Percentiles rank a stretch among this genome's conserved stretches.
Conservation (phyloP, 1,284 basidiomycete genomes). For the Cryptococcus amylolentus region DNA sequence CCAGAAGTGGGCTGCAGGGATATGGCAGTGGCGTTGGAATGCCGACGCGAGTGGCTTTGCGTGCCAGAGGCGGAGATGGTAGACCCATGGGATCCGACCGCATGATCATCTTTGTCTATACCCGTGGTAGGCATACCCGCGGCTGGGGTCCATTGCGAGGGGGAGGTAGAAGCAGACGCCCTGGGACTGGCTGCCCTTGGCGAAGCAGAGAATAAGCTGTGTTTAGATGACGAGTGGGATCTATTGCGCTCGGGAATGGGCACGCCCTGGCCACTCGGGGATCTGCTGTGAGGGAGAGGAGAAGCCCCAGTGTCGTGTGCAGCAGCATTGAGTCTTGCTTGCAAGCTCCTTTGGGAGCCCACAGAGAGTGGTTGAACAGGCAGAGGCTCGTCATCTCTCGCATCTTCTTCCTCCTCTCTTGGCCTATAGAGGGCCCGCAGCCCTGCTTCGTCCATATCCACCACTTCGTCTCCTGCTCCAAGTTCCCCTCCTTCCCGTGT, state of each 20-base stretch:
- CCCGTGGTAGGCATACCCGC: constrained; percentile 21
- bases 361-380: not conserved
- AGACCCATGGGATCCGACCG: not conserved
- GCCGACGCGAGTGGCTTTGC: constrained; percentile 1
- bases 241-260: constrained; percentile 4
- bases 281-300: not conserved
- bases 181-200: no score
- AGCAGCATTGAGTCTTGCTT: constrained; percentile 40
- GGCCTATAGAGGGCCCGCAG: constrained; percentile 33
- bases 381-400: constrained; percentile 3
- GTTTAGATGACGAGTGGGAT: no score
- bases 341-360: constrained; percentile 16
- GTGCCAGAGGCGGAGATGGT: not conserved
- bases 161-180: constrained; percentile 12
- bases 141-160: constrained; percentile 19
- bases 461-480: not conserved
- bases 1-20: constrained; percentile 29
- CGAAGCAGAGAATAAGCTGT: constrained; percentile 10
- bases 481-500: constrained; percentile 5
- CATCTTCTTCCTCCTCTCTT: constrained; percentile 29
- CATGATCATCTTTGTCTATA: constrained; percentile 10
- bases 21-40: constrained; percentile 14
- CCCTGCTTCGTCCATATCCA: constrained; percentile 13
- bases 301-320: constrained; percentile 17
- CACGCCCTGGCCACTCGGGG: no score